Conservation (phyloP, 192 early-diverging fungal genomes). For the Dissophora globulifera region DNA sequence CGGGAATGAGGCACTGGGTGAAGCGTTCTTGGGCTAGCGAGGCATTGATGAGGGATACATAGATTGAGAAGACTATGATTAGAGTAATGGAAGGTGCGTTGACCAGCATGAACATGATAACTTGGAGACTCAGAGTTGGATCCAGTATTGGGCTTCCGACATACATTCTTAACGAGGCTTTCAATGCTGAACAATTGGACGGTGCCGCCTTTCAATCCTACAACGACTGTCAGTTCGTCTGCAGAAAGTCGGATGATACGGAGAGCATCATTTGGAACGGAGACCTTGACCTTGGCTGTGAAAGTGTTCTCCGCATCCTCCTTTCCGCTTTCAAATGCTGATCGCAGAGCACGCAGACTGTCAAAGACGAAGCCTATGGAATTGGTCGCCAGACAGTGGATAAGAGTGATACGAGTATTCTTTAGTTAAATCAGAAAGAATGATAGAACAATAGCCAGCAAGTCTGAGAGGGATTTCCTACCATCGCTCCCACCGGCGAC, state of each 20-base stretch:
- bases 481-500: conserved; percentile 70
- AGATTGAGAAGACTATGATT: too few relatives aligned
- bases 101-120: too few relatives aligned
- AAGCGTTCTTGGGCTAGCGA: conserved; percentile 30
- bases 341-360: conserved; percentile 37
- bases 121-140: not conserved
- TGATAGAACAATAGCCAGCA: not conserved
- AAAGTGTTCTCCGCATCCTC: conserved; percentile 34
- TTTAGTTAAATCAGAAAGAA: not conserved
- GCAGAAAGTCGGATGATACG: conserved; percentile 56
- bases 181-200: conserved; percentile 52
- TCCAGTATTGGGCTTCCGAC: conserved; percentile 32
- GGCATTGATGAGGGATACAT: too few relatives aligned
- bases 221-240: conserved; percentile 55
- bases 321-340: conserved; percentile 42
- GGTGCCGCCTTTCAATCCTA: conserved; percentile 41
- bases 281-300: conserved; percentile 27
- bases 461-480: conserved; percentile 23
- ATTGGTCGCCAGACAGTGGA: not conserved
- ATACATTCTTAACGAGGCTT: conserved; percentile 55
- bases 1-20: conserved; percentile 51
- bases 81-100: too few relatives aligned
- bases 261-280: conserved; percentile 41
- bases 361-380: conserved; percentile 56
- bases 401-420: too few relatives aligned